A percentile compares a stretch with the other conserved stretches of the same genome.
Evolutionary conservation across 2,329 filamentous ascomycete genomes (phyloP).

Genomic region (Stachybotrys chlorohalonatus): DNA sequence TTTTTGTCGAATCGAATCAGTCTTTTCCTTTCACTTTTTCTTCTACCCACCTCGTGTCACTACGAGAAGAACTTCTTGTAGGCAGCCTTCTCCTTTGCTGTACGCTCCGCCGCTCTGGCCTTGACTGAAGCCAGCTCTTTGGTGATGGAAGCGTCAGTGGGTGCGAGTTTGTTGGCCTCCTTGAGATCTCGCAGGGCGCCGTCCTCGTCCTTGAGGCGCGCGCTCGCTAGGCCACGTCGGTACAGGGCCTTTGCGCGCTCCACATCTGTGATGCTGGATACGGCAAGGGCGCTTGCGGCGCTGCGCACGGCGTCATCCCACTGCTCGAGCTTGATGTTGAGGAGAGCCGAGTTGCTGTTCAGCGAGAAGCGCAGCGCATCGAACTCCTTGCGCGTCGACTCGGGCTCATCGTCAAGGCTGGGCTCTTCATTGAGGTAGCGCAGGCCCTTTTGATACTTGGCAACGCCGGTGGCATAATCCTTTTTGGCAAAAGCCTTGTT

Average conservation of each 20-base stretch:
- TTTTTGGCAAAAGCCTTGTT: conserved; percentile 85
- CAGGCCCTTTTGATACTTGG: conserved; percentile 91
- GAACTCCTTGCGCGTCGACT: conserved; percentile 58
- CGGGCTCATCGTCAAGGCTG: conserved; percentile 61
- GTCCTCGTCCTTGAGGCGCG: conserved; percentile 77
- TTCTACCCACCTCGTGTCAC: background rate
- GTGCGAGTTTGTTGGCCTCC: conserved; percentile 65
- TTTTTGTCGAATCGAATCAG: background rate
- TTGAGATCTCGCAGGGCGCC: conserved; percentile 65
- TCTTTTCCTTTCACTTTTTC: background rate
- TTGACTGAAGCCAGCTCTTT: conserved; percentile 73
- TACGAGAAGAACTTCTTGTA: conserved; percentile 84
- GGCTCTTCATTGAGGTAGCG: conserved; percentile 84
- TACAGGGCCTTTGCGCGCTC: conserved; percentile 88
- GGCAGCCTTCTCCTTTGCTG: conserved; percentile 83
- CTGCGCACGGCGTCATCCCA: conserved; percentile 62
- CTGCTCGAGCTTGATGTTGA: conserved; percentile 70
- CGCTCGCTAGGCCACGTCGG: conserved; percentile 67
- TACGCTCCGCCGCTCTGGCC: conserved; percentile 61
- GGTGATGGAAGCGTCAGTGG: conserved; percentile 63
- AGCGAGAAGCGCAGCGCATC: conserved; percentile 72
- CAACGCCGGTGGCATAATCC: conserved; percentile 60
- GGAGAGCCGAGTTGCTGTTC: conserved; percentile 79
- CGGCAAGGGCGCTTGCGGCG: conserved; percentile 65
- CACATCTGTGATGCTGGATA: conserved; percentile 54